Conservation (phyloP, 306 rosid genomes). For the Hylodesmum podocarpum region DNA sequence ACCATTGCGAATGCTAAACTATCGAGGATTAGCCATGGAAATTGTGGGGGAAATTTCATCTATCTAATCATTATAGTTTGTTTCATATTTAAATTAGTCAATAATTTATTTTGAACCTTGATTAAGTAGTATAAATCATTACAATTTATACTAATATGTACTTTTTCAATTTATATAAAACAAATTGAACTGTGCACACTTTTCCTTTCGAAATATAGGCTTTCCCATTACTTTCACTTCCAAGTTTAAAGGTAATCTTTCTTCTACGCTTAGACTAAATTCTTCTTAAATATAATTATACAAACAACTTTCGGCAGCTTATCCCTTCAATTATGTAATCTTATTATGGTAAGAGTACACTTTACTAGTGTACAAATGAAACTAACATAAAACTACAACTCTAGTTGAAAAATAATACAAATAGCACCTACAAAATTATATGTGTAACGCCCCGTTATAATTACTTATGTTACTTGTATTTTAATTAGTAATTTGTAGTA, state of each 20-base stretch:
- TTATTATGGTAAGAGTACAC: neutral
- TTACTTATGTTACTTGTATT: too few species aligned
- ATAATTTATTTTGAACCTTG: too few species aligned
- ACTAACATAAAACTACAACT: too few species aligned
- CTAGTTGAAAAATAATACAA: too few species aligned
- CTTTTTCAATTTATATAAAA: too few species aligned
- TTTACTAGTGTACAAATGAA: neutral
- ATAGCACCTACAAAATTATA: too few species aligned
- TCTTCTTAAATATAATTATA: slow-evolving; percentile 26
- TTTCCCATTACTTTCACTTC: slow-evolving; percentile 22
- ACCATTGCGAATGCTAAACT: neutral
- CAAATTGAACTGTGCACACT: neutral
- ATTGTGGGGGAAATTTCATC: neutral
- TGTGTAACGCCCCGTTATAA: too few species aligned
- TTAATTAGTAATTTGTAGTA: too few species aligned
- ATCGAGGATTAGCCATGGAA: neutral
- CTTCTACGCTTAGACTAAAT: slow-evolving; percentile 8
- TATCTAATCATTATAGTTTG: too few species aligned
- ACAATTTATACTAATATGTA: too few species aligned
- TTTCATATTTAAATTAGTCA: too few species aligned
- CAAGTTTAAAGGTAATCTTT: slow-evolving; percentile 17
- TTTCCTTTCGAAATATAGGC: neutral
- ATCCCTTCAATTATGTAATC: slow-evolving; percentile 19
- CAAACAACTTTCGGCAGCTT: slow-evolving; percentile 34
- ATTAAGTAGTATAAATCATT: too few species aligned